Evolutionary conservation across 805 yeast genomes (phyloP), one percentile per base, ranked within the genome.

Genomic region (Candida wancherniae): DNA sequence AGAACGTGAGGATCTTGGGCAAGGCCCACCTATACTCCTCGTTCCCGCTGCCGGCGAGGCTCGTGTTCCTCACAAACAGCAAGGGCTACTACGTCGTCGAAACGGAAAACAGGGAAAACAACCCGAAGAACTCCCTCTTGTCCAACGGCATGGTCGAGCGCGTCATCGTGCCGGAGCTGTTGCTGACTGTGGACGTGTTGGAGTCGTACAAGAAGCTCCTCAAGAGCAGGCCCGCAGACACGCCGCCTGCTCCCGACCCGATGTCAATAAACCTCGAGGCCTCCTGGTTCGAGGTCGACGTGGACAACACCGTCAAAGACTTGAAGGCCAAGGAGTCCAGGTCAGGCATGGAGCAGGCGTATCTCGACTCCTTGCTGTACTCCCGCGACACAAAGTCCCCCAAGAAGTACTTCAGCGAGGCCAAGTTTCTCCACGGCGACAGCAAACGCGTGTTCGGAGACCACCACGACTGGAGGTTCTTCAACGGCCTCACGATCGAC

Each of bases 31-130:
- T 63, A 18, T 55, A 51, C 36, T 31, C 57, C 9, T 12, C 32
- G 4, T 54, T 58, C 12, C 52, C 52, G 4, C 32, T 57, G 10
- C 69, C 69, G 2, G 31, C 38, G 5, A 50, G 51, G 29, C 13
- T 63, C 11, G 49, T 63, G 6, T 51, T 62, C 19, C 40, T 63
- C 35, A 55, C 60, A 4, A 40, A 42, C 21, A 28, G 28, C 19
- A 32, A 30, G 9, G 49, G 49, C 8, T 44, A 57, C 4, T 53
- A 48, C 29, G 47, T 35, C 19, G 46, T 56, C 19, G 39, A 45
- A n/a, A 45, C 52, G 8, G 11, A 30, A 19, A 20, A 44, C 30
- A 21, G 17, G 16, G 34, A 30, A 4, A 53, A 53, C 33, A 36
- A 40, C 20, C 9, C 48, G 10, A 21, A 34, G 9, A n/a, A 48